phyloP scores from a whole-genome alignment of 2,329 filamentous ascomycete genomes.

The Neoascochyta sp. region DNA sequence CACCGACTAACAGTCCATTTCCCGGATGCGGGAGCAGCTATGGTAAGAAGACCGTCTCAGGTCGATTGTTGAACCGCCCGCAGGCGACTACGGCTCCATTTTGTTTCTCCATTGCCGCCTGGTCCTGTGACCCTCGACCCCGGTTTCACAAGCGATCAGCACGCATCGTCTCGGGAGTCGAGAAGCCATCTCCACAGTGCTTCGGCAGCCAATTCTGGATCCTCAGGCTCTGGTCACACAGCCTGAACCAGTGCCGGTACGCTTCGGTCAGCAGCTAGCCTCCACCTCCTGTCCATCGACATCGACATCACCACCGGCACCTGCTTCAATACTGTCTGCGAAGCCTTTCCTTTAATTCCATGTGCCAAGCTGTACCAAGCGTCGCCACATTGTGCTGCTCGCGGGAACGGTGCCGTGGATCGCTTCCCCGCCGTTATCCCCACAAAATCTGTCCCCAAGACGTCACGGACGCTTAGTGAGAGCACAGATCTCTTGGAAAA shows the following conservation, averaged over 20 bases:
- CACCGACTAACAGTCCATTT: too few species aligned
- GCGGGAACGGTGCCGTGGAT: constrained; percentile 10
- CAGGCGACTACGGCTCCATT: too few species aligned
- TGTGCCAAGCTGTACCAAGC: constrained; percentile 4
- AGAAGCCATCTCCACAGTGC: too few species aligned
- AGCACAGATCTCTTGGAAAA: constrained; percentile 7
- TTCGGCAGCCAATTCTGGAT: too few species aligned
- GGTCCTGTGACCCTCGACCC: too few species aligned
- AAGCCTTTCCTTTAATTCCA: background rate
- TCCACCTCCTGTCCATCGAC: background rate
- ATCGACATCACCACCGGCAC: background rate
- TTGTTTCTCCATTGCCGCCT: too few species aligned
- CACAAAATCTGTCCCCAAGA: constrained; percentile 11
- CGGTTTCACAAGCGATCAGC: too few species aligned
- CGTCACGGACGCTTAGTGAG: constrained; percentile 11
- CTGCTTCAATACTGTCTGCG: background rate
- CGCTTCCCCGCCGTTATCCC: constrained; percentile 13
- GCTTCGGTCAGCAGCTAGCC: background rate
- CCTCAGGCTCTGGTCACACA: background rate
- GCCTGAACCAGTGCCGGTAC: background rate
- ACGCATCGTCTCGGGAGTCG: too few species aligned
- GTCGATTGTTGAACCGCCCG: too few species aligned
- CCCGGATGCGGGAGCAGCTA: too few species aligned
- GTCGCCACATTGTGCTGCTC: constrained; percentile 7
- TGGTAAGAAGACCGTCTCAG: too few species aligned